A percentile compares a stretch with the other conserved stretches of the same genome.
Evolutionary conservation across 116 monocot genomes (phyloP).

Genomic region (Posidonia oceanica): DNA sequence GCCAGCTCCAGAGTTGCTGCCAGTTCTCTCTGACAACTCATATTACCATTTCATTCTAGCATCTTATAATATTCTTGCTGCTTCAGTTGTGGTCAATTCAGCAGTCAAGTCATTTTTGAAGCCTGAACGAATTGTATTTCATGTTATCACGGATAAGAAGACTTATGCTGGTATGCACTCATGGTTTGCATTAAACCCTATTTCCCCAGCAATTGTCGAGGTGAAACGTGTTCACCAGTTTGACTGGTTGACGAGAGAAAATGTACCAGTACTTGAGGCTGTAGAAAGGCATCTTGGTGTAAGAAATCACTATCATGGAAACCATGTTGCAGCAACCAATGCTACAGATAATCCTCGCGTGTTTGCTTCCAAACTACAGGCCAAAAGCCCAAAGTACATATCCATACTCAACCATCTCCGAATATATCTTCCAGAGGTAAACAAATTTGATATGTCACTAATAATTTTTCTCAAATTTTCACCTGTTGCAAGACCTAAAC

Average conservation of each 20-base stretch:
- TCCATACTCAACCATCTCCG: slow-evolving; percentile 91
- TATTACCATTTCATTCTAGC: slow-evolving; percentile 66
- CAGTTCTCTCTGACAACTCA: slow-evolving; percentile 57
- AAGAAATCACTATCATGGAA: slow-evolving; percentile 71
- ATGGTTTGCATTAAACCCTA: slow-evolving; percentile 82
- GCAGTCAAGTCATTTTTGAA: slow-evolving; percentile 46
- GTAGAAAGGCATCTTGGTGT: slow-evolving; percentile 64
- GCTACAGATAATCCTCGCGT: slow-evolving; percentile 50
- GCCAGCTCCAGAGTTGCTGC: slow-evolving; percentile 62
- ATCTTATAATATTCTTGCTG: slow-evolving; percentile 84
- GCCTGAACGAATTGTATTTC: slow-evolving; percentile 70
- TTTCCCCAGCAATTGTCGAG: slow-evolving; percentile 63
- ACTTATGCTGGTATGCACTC: slow-evolving; percentile 96
- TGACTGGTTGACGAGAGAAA: slow-evolving; percentile 81
- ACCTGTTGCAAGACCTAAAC: neutral
- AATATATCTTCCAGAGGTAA: slow-evolving; percentile 96
- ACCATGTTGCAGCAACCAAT: slow-evolving; percentile 38
- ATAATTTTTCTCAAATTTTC: too few species aligned
- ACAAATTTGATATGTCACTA: too few species aligned
- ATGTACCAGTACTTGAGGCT: slow-evolving; percentile 78
- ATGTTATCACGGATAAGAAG: slow-evolving; percentile 94
- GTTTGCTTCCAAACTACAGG: slow-evolving; percentile 71
- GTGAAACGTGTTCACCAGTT: slow-evolving; percentile 91
- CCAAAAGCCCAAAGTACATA: slow-evolving; percentile 86
- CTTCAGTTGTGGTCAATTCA: slow-evolving; percentile 84